Evolutionary conservation across 2,329 filamentous ascomycete species (phyloP).

Genomic region (Trichoderma koningiopsis): DNA sequence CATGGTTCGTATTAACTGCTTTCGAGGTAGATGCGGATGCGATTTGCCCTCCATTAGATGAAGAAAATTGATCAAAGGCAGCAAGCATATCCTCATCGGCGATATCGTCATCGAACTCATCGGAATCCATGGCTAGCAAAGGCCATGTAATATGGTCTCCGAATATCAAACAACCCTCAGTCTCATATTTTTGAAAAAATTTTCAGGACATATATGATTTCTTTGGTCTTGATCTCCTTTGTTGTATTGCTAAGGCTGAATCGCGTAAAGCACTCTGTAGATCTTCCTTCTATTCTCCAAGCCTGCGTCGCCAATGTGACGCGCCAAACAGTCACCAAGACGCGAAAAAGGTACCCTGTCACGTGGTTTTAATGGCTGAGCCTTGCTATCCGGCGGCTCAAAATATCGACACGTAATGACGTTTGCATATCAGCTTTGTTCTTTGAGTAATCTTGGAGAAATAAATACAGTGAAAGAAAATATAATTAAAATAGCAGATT

Average conservation of each 20-base stretch:
- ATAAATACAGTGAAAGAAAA: neutral
- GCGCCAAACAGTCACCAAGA: slow-evolving; percentile 27
- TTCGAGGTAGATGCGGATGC: neutral
- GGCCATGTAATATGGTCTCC: neutral
- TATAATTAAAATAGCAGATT: neutral
- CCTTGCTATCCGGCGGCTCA: neutral
- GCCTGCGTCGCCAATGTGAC: slow-evolving; percentile 2
- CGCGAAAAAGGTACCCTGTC: slow-evolving; percentile 39
- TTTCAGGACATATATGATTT: neutral
- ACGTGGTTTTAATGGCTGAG: slow-evolving; percentile 30
- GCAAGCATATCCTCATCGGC: slow-evolving; percentile 67
- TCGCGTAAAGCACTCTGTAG: neutral
- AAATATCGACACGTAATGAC: neutral
- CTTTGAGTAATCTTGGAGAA: neutral
- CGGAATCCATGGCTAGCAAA: slow-evolving; percentile 50
- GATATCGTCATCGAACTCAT: slow-evolving; percentile 66
- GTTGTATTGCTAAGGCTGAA: neutral
- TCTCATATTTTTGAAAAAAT: neutral
- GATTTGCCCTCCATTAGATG: slow-evolving; percentile 33
- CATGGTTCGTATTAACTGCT: neutral
- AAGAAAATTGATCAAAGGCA: slow-evolving; percentile 56
- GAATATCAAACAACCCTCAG: neutral
- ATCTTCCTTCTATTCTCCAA: neutral
- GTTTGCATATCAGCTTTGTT: neutral
- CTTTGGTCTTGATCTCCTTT: neutral